Evolutionary conservation across 2,329 filamentous ascomycete genomes (phyloP).

Genomic region (Dothideomycetes sp.): DNA sequence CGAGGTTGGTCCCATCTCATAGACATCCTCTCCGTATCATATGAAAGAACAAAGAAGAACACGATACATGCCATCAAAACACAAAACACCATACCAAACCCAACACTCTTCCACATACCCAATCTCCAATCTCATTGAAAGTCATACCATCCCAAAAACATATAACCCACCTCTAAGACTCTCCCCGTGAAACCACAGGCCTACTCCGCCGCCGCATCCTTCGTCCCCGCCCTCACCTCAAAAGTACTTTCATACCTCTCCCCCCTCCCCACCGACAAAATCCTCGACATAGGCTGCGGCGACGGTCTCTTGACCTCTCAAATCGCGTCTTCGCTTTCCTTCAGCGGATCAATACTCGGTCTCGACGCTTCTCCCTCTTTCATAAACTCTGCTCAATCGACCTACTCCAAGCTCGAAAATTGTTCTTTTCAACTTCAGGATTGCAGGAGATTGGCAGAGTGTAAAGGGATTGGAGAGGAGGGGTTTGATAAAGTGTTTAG

Average conservation of each 20-base stretch:
- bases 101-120: no score
- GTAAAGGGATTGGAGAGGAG: constrained; percentile 17
- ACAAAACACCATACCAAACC: no score
- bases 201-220: constrained; percentile 31
- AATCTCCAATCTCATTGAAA: no score
- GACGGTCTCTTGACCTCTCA: constrained; percentile 33
- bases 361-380: constrained; percentile 34
- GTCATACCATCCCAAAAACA: no score
- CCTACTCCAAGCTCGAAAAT: constrained; percentile 18
- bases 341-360: constrained; percentile 27
- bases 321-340: constrained; percentile 23
- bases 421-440: constrained; percentile 25
- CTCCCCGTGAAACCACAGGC: no score
- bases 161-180: no score
- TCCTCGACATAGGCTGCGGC: constrained; percentile 34
- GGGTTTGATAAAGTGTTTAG: constrained; percentile 33
- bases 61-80: no score
- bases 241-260: constrained; percentile 30
- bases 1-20: background rate
- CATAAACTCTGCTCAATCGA: constrained; percentile 27
- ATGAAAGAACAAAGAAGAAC: no score
- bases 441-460: constrained; percentile 22
- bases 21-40: background rate
- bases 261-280: constrained; percentile 25
- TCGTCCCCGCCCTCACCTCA: constrained; percentile 34